Evolutionary conservation across 805 yeast genomes (phyloP).

Genomic region (Dipodascus geniculatus): DNA sequence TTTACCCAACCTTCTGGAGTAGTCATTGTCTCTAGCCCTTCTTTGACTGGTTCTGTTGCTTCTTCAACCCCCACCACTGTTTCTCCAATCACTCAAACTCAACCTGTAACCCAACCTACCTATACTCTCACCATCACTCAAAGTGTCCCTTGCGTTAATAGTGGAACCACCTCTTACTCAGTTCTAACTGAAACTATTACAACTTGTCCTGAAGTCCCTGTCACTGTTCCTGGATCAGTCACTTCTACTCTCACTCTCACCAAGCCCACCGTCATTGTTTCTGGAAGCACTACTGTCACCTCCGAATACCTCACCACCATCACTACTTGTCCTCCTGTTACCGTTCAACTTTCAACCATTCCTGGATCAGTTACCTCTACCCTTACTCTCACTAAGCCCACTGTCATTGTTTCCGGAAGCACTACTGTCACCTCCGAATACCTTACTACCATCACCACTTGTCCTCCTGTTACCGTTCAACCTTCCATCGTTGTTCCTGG

Average conservation of each 20-base stretch:
- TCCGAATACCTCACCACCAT: background rate
- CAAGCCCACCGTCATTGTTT: background rate
- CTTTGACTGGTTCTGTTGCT: background rate
- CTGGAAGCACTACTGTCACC: background rate
- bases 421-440: background rate
- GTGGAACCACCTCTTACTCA: background rate
- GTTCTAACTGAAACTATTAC: background rate
- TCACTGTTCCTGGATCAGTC: background rate
- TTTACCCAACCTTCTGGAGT: too few relatives aligned
- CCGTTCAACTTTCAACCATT: too few relatives aligned
- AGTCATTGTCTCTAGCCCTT: background rate
- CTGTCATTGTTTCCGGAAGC: background rate
- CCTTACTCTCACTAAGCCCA: background rate
- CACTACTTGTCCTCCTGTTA: conserved; percentile 1
- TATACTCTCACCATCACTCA: background rate
- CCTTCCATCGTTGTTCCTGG: background rate
- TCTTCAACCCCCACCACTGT: background rate
- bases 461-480: too few relatives aligned
- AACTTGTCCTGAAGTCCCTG: background rate
- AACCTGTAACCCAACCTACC: background rate
- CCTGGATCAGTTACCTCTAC: background rate
- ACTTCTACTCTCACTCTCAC: background rate
- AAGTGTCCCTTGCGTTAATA: background rate
- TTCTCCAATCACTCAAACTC: background rate
- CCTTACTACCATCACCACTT: background rate